Percentiles rank a stretch among this genome's conserved stretches.
Conservation (phyloP, 2,329 filamentous ascomycete genomes). For the Teratosphaeria nubilosa region DNA sequence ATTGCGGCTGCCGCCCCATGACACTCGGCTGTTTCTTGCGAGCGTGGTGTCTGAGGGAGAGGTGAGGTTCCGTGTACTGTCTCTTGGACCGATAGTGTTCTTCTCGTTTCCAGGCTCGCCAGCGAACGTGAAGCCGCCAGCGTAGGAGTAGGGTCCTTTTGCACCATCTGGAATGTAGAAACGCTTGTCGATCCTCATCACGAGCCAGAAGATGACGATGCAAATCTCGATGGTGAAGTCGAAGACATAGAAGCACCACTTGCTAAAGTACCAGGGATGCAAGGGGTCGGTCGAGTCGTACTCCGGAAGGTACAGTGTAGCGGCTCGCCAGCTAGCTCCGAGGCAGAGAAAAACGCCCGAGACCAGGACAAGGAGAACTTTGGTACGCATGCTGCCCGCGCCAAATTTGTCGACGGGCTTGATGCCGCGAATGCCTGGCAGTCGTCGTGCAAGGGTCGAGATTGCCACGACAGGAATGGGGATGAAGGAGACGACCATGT, state of each 20-base stretch:
- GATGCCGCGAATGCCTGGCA: not conserved
- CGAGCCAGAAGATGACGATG: constrained; percentile 19
- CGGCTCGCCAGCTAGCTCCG: constrained; percentile 18
- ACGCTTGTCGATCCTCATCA: constrained; percentile 19
- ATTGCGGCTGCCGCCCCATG: constrained; percentile 8
- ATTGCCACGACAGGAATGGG: constrained; percentile 14
- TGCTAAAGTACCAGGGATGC: constrained; percentile 21
- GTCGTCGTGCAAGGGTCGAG: constrained; percentile 6
- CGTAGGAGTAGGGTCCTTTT: constrained; percentile 27
- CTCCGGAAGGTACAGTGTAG: constrained; percentile 13
- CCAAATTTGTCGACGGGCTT: constrained; percentile 12
- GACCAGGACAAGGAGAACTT: constrained; percentile 15
- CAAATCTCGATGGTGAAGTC: constrained; percentile 22
- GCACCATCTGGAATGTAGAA: constrained; percentile 24
- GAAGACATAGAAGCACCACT: constrained; percentile 22
- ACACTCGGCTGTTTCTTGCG: constrained; percentile 3
- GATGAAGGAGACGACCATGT: constrained; percentile 16
- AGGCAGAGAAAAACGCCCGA: constrained; percentile 14
- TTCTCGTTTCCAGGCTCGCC: constrained; percentile 22
- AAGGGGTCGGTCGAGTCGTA: constrained; percentile 11
- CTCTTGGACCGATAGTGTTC: constrained; percentile 10
- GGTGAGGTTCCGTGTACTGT: constrained; percentile 13
- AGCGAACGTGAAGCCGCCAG: constrained; percentile 11
- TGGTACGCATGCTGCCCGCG: constrained; percentile 11
- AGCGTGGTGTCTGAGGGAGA: constrained; percentile 9